A percentile compares a stretch with the other conserved stretches of the same genome.
These are phyloP conservation scores for Hericium rajendrae DNA, from an alignment of 768 basidiomycete species.

Conservation along the genomic window DNA sequence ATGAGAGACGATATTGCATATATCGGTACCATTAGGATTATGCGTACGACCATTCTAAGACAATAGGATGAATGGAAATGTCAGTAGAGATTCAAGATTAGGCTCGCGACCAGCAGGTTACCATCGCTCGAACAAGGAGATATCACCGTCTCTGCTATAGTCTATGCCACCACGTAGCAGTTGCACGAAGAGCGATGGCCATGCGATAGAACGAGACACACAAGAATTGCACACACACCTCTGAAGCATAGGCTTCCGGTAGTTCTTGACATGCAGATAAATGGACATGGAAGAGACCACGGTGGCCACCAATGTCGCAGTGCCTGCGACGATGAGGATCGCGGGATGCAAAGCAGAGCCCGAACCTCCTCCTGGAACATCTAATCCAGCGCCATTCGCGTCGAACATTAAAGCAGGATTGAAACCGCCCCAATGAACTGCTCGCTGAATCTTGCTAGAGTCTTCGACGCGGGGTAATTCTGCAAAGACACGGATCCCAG, in stretches of 20 bases:
- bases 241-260: conserved; percentile 73
- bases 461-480: no score
- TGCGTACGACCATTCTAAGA: conserved; percentile 79
- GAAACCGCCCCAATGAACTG: no score
- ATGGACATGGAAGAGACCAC: conserved; percentile 67
- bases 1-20: conserved; percentile 89
- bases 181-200: no score
- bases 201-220: neutral
- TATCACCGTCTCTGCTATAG: neutral
- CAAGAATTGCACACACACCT: conserved; percentile 34
- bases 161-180: no score
- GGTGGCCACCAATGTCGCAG: conserved; percentile 62
- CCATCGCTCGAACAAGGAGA: neutral
- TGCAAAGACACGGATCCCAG: no score
- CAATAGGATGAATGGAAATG: conserved; percentile 1
- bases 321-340: conserved; percentile 53
- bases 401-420: no score
- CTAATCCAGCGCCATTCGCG: no score
- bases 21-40: conserved; percentile 95
- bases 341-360: conserved; percentile 36
- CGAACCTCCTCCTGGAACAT: conserved; percentile 33
- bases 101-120: neutral
- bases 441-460: no score
- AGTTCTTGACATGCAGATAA: conserved; percentile 75
- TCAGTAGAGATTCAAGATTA: no score